phyloP scores from a whole-genome alignment of 768 basidiomycete species.

The Coprinopsis cinerea region DNA sequence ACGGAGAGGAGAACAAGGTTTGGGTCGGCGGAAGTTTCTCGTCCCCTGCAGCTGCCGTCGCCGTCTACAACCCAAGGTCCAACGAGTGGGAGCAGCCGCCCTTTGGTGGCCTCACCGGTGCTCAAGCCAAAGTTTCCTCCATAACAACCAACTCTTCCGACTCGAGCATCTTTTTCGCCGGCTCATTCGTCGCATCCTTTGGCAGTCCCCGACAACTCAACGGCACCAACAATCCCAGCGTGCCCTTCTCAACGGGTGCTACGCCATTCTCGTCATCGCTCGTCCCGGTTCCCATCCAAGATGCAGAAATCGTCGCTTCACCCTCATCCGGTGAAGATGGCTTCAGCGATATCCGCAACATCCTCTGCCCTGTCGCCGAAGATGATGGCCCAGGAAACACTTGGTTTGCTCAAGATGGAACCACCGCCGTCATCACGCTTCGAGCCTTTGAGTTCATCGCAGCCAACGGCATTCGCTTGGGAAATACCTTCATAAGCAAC shows the following conservation, averaged over 20 bases:
- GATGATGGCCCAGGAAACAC: conserved; percentile 71
- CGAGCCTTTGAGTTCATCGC: conserved; percentile 69
- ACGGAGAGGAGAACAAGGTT: conserved; percentile 52
- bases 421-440: conserved; percentile 67
- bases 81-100: conserved; percentile 71
- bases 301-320: conserved; percentile 47
- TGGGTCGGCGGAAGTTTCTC: conserved; percentile 80
- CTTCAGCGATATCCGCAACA: conserved; percentile 58
- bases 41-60: conserved; percentile 60
- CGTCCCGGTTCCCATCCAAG: conserved; percentile 56
- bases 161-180: conserved; percentile 78
- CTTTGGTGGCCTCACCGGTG: conserved; percentile 78
- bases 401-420: conserved; percentile 79
- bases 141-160: conserved; percentile 72
- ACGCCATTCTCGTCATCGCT: conserved; percentile 87
- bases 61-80: conserved; percentile 60
- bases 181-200: conserved; percentile 80
- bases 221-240: conserved; percentile 76
- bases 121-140: conserved; percentile 59
- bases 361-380: conserved; percentile 89
- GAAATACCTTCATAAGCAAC: conserved; percentile 80
- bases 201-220: conserved; percentile 45
- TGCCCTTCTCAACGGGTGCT: conserved; percentile 76
- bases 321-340: conserved; percentile 56
- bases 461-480: conserved; percentile 78